Conservation (phyloP, 1,139 yeast genomes). For the Eremothecium sinecaudum region DNA sequence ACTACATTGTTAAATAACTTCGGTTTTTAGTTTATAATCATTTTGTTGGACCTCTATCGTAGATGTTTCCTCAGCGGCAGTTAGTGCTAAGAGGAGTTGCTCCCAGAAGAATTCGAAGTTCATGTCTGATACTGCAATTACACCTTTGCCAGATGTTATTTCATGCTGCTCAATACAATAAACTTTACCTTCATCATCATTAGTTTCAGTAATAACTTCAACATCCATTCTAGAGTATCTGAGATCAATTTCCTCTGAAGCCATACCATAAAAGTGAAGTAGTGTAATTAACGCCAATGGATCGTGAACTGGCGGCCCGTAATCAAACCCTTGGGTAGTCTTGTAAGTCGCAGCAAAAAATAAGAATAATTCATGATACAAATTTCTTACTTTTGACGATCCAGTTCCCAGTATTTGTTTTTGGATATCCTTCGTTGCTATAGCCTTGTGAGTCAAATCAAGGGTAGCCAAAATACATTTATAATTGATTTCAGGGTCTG, state of each 20-base stretch:
- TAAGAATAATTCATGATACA: slow-evolving; percentile 48
- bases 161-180: slow-evolving; percentile 21
- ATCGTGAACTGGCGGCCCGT: slow-evolving; percentile 78
- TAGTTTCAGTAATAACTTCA: slow-evolving; percentile 29
- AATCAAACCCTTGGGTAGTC: slow-evolving; percentile 35
- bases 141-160: slow-evolving; percentile 34
- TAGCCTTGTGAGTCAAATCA: slow-evolving; percentile 61
- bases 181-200: slow-evolving; percentile 21
- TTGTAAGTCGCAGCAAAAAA: slow-evolving; percentile 45
- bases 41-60: no score
- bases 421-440: slow-evolving; percentile 45
- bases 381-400: slow-evolving; percentile 38
- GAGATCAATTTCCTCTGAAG: slow-evolving; percentile 25
- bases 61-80: slow-evolving; percentile 21
- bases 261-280: slow-evolving; percentile 36
- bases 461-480: slow-evolving; percentile 55
- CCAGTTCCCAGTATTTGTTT: slow-evolving; percentile 27
- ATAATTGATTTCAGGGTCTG: slow-evolving; percentile 37
- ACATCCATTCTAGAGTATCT: slow-evolving; percentile 33
- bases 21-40: no score
- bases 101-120: slow-evolving; percentile 48
- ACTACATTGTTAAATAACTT: no score
- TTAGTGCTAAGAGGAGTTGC: slow-evolving; percentile 37
- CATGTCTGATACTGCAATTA: slow-evolving; percentile 38
- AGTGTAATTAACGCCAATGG: slow-evolving; percentile 62